Evolutionary conservation across 2,329 filamentous ascomycete genomes (phyloP), one percentile per base, ranked within the genome.

Genomic region (Aspergillus sp.): DNA sequence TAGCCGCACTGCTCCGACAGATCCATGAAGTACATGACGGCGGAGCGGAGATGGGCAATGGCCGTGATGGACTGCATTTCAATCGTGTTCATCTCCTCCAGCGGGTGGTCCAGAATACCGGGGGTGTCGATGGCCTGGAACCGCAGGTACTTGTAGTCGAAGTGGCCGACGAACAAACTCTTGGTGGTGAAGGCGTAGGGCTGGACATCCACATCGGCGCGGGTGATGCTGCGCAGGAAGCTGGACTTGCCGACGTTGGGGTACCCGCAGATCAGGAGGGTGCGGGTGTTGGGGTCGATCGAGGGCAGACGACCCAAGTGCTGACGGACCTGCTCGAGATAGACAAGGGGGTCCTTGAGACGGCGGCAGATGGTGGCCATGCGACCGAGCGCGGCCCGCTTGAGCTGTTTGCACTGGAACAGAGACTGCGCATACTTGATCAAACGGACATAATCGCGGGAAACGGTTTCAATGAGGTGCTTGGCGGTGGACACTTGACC

Each of bases 71-170:
- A 89, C 79, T 97, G 94, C 90, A 97, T 97, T 76, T 99, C 94
- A 69, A 99, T 99, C 3, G 94, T 97, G 77, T 96, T 96, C 94
- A 97, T 99, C 78, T 97, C 94, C 76, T 97, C 94, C 8, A 99
- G 84, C 33, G 93, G 92, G 72, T 99, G 94, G 65, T 99, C 94
- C 55, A 99, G 79, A 62, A 99, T 96, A 80, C 94, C 94, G n/a
- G 93, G 93, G 10, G 94, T 99, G 75, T 99, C 94, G 63, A 99
- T 96, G 24, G 91, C 92, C 77, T 92, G 88, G 76, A 91, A 91
- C 57, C 89, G 82, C 61, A 91, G 80, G 76, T 93, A 94, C 76
- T 96, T 96, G 80, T 95, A 95, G 76, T 96, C 91, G 70, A 97
- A 96, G 76, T 99, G 94, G 54, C 94, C 94, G 26, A 97, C 93